Base-by-base conservation (phyloP, 2,329 filamentous ascomycete species). In the Ophiostoma angusticollis region DNA sequence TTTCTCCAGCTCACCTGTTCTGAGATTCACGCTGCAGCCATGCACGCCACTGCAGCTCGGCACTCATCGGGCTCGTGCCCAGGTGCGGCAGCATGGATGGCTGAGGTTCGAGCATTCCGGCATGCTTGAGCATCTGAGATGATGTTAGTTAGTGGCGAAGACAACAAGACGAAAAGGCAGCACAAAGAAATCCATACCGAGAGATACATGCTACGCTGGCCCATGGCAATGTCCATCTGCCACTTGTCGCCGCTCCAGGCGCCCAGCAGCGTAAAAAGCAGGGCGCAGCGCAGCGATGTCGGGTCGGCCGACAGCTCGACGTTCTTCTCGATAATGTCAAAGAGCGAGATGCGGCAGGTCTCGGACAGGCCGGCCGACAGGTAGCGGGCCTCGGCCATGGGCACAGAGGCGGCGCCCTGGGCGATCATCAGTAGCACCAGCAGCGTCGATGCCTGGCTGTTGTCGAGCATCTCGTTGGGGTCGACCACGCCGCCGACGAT, bases 151-250 rank as follows among this genome's bases (percentile, higher is more conserved):
- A 24, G 32, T n/a, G 3, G 31, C 21, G 5, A 11, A 13, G 6
- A 35, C 23, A 9, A 22, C 8, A 6, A 17, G 19, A 6, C 3
- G 22, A 21, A n/a, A 23, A 14, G 6, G 1, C 6, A 3, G 9
- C 17, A 5, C n/a, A 4, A 14, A 22, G 31, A 16, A n/a, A 17
- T n/a, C 54, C 66, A 61, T 50, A 72, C 68, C 42, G 77, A 70
- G 43, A 80, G 68, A 54, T 83, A 83, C 75, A 82, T 82, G 41
- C 75, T 75, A 34, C 77, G 68, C 55, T 82, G 79, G 22, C 78
- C 78, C 75, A 82, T 80, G 30, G 77, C 72, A 47, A 82, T 80
- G 50, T 83, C 78, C 78, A 82, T 83, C 47, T 81, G 74, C 77
- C 78, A 82, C 57, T 82, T 82, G 55, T 83, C 78, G 32, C 79